Percentiles rank a stretch among this genome's conserved stretches.
These are phyloP conservation scores for Bruguiera hainesii DNA, from an alignment of 441 rosid genomes.

Conservation along the genomic window DNA sequence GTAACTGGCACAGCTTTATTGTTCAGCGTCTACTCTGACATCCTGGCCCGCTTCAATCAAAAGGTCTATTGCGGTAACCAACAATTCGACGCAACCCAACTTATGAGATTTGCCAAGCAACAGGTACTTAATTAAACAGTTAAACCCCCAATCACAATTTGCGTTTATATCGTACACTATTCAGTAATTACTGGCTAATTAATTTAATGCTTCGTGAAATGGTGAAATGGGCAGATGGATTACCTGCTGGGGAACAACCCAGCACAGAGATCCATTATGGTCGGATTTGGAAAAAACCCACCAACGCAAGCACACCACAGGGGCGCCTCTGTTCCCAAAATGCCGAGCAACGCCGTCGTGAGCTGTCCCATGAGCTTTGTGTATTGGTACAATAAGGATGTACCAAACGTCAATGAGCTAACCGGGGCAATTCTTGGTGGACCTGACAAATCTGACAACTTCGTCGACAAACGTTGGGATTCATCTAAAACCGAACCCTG, in stretches of 20 bases:
- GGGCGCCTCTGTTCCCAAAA: slow-evolving; percentile 62
- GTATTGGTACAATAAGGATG: slow-evolving; percentile 42
- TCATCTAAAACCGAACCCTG: slow-evolving; percentile 79
- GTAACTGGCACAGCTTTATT: slow-evolving; percentile 67
- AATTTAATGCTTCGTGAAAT: not conserved
- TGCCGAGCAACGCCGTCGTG: slow-evolving; percentile 17
- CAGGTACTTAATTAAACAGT: slow-evolving; percentile 38
- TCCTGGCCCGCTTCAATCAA: slow-evolving; percentile 41
- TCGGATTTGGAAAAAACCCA: slow-evolving; percentile 76
- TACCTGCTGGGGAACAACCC: slow-evolving; percentile 80
- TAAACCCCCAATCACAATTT: too few relatives aligned
- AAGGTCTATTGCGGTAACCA: slow-evolving; percentile 51
- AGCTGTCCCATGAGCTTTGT: slow-evolving; percentile 68
- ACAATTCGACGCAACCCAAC: slow-evolving; percentile 41
- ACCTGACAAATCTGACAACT: slow-evolving; percentile 66
- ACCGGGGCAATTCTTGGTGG: slow-evolving; percentile 93
- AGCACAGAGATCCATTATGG: slow-evolving; percentile 79
- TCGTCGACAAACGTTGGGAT: slow-evolving; percentile 56
- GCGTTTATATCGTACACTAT: too few relatives aligned
- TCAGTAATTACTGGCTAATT: not conserved
- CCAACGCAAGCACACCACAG: slow-evolving; percentile 81
- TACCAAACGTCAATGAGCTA: slow-evolving; percentile 73
- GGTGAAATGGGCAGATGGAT: slow-evolving; percentile 49
- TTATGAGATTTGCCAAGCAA: slow-evolving; percentile 57
- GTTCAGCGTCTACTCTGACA: slow-evolving; percentile 51